Base-by-base conservation (phyloP, 345 rosid genomes). In the Corchorus olitorius region DNA sequence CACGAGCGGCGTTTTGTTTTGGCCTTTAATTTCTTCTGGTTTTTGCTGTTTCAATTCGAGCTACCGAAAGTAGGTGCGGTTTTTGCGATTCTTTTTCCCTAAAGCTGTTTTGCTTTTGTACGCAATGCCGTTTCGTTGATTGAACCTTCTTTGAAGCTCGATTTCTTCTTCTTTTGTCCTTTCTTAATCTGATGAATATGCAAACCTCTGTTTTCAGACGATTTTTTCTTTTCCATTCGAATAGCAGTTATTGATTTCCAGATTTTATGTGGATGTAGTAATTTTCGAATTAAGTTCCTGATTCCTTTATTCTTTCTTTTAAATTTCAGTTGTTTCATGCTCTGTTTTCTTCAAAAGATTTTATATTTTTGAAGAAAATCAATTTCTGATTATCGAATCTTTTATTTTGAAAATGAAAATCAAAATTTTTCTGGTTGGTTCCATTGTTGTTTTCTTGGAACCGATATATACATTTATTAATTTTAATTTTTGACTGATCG, bases 11-110 rank as follows among this genome's bases (percentile, higher is more conserved):
- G 61, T 78, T 59, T 68, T 12, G 33, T 56, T 22, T 19, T 49
- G 39, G 34, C 35, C 70, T 73, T 82, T 39, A 64, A 66, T 62
- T 49, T 22, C 15, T 3, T 5, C 75, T 74, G 37, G 33, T 27
- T 17, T 39, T 54, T 19, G n/a, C 8, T 46, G 35, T 52, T 35
- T 49, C 8, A 8, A 33, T 73, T 84, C 17, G 41, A 70, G 72
- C 64, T 74, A 50, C 34, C 5, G 46, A 65, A 67, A 17, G 46
- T 52, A 59, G 80, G 81, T 81, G 50, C 33, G 72, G 7, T 19
- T 72, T 65, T 50, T 27, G 41, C 41, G 33, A 20, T 56, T 74
- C 20, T 43, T 48, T 34, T 48, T 34, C 2, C 43, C 59, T 1
- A 27, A 34, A 62, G 19, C 43, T 14, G 45, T 65, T 75, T 72